phyloP scores from a whole-genome alignment of 1,139 yeast species.

The Pichia sorboxylosa region DNA sequence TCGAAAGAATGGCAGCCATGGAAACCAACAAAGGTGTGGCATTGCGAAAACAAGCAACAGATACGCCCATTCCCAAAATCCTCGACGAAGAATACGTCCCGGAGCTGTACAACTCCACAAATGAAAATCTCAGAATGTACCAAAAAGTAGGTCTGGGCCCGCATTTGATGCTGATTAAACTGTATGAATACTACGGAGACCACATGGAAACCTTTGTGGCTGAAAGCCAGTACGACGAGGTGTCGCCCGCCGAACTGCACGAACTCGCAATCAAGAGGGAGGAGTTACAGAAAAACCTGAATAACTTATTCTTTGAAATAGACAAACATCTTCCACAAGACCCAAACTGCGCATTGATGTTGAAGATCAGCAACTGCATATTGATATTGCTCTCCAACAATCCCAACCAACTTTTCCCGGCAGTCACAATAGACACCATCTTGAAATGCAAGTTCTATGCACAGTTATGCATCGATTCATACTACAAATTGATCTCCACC shows the following conservation, averaged over 20 bases:
- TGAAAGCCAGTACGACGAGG: too few species aligned
- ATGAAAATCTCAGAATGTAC: conserved; percentile 5
- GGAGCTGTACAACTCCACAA: conserved; percentile 4
- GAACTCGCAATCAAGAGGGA: conserved; percentile 9
- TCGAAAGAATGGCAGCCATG: conserved; percentile 18
- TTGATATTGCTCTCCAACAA: conserved; percentile 12
- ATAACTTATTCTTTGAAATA: conserved; percentile 13
- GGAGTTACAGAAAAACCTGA: conserved; percentile 9
- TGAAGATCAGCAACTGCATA: conserved; percentile 14
- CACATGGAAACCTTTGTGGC: conserved; percentile 16
- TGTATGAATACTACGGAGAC: conserved; percentile 17
- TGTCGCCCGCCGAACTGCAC: conserved; percentile 10
- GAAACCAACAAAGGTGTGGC: conserved; percentile 16
- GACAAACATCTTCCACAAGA: conserved; percentile 12
- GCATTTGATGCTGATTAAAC: conserved; percentile 12
- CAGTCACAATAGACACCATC: conserved; percentile 12
- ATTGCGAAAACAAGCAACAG: conserved; percentile 17
- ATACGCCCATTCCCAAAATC: conserved; percentile 16
- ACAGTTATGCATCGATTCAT: conserved; percentile 11
- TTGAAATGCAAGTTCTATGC: conserved; percentile 13
- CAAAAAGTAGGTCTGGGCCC: conserved; percentile 14
- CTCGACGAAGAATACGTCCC: conserved; percentile 12
- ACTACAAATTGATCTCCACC: conserved; percentile 7
- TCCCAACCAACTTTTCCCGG: conserved; percentile 16
- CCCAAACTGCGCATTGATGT: conserved; percentile 11